These are phyloP conservation scores for Leucocoprinus sp. DNA, from an alignment of 768 basidiomycete species.

Conservation along the genomic window DNA sequence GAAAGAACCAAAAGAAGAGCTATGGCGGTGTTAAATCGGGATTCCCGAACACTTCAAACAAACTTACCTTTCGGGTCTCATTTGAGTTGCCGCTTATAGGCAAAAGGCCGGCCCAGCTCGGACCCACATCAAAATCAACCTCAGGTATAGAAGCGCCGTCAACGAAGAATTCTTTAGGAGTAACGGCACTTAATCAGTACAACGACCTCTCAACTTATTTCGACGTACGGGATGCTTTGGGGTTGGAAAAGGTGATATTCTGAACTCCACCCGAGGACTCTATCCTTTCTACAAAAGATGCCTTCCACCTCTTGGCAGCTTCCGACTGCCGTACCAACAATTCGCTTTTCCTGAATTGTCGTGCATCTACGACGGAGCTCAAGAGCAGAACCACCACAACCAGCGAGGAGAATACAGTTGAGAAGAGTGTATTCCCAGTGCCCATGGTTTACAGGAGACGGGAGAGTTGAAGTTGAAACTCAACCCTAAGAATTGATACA, in stretches of 20 bases:
- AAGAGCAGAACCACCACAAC: conserved; percentile 14
- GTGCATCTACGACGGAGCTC: conserved; percentile 16
- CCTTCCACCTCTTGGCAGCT: conserved; percentile 35
- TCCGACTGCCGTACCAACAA: conserved; percentile 36
- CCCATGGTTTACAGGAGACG: background rate
- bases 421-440: background rate
- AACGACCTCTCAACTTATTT: background rate
- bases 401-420: conserved; percentile 2
- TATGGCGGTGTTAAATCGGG: no score
- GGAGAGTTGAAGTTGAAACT: background rate
- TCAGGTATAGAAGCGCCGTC: conserved; percentile 57
- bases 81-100: conserved; percentile 54
- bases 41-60: no score
- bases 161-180: conserved; percentile 61
- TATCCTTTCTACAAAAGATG: conserved; percentile 12
- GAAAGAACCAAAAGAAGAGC: conserved; percentile 85
- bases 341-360: conserved; percentile 32
- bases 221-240: conserved; percentile 49
- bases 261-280: conserved; percentile 24
- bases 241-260: conserved; percentile 67
- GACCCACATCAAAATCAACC: conserved; percentile 66
- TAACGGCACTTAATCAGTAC: background rate
- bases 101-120: conserved; percentile 67
- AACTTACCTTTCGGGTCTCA: conserved; percentile 62
- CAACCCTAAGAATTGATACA: background rate